Evolutionary conservation across 495 filamentous ascomycete species (phyloP).

Genomic region (Paragyromitra xinjiangensis): DNA sequence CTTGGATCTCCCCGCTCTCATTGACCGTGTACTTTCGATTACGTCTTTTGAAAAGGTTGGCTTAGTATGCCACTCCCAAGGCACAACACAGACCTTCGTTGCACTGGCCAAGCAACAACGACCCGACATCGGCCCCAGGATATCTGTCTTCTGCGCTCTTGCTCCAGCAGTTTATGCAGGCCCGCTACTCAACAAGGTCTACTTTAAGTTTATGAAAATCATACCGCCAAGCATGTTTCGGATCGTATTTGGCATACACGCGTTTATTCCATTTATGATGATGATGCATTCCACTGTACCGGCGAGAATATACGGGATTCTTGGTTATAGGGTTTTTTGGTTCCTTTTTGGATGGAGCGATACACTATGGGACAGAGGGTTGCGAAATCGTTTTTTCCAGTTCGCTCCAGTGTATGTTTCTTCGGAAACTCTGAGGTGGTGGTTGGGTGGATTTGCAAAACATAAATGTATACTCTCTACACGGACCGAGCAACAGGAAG

Average conservation of each 20-base stretch:
- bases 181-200: slow-evolving; percentile 82
- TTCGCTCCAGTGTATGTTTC: slow-evolving; percentile 91
- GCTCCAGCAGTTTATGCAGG: slow-evolving; percentile 93
- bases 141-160: slow-evolving; percentile 91
- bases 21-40: slow-evolving; percentile 80
- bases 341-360: slow-evolving; percentile 94
- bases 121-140: slow-evolving; percentile 81
- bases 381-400: slow-evolving; percentile 86
- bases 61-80: slow-evolving; percentile 88
- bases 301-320: slow-evolving; percentile 75
- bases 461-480: slow-evolving; percentile 82
- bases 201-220: slow-evolving; percentile 89
- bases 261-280: slow-evolving; percentile 97
- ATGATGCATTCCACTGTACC: slow-evolving; percentile 74
- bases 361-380: slow-evolving; percentile 79
- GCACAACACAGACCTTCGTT: slow-evolving; percentile 88
- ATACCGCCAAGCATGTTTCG: slow-evolving; percentile 81
- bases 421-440: slow-evolving; percentile 93
- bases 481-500: slow-evolving; percentile 65
- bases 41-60: slow-evolving; percentile 86
- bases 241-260: slow-evolving; percentile 87
- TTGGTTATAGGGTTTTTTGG: slow-evolving; percentile 89
- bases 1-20: slow-evolving; percentile 87
- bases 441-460: slow-evolving; percentile 88
- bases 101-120: slow-evolving; percentile 92